Evolutionary conservation across 805 yeast species (phyloP), one percentile per base, ranked within the genome.

Genomic region (Metschnikowia peoriensis): DNA sequence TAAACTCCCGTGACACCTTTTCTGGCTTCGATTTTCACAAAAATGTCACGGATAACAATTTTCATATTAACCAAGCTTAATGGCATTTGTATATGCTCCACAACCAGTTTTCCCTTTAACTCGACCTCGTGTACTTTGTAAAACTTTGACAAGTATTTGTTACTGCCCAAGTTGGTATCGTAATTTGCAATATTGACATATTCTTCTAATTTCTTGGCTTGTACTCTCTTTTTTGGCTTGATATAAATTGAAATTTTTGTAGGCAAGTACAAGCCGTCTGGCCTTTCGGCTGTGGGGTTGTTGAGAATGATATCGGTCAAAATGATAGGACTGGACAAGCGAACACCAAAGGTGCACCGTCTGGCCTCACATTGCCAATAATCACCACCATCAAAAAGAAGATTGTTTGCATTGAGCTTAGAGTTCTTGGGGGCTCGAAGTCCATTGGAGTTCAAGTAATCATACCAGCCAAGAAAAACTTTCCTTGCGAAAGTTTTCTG

Each of bases 391-490:
- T 75, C 76, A 6, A 69, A 53, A 17, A 75, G 56, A 2, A 66
- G 61, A 50, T 70, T 72, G 56, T 74, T 75, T 11, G 78, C 79
- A 56, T 75, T 72, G 47, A 49, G 67, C 46, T 68, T 65, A 67
- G 70, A 57, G 28, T 60, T 47, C 8, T 56, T 51, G 0, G 68
- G 62, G 2, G 66, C 59, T n/a, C 58, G 62, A 22, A 60, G 55
- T 8, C 65, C 62, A 50, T 55, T 61, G 14, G 64, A 53, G 22
- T 49, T 52, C 16, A 71, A 54, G 55, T 65, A 71, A 54, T 73
- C 75, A 52, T 66, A 73, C 78, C 78, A 74, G 0, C 79, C 79
- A 28, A 70, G 55, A 15, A 72, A 63, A 5, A 72, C 12, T 43
- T 61, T 68, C 4, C 76, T 54, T 5, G 53, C 41, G 1, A 70